Evolutionary conservation across 768 basidiomycete genomes (phyloP).

Genomic region (Suillus clintonianus): DNA sequence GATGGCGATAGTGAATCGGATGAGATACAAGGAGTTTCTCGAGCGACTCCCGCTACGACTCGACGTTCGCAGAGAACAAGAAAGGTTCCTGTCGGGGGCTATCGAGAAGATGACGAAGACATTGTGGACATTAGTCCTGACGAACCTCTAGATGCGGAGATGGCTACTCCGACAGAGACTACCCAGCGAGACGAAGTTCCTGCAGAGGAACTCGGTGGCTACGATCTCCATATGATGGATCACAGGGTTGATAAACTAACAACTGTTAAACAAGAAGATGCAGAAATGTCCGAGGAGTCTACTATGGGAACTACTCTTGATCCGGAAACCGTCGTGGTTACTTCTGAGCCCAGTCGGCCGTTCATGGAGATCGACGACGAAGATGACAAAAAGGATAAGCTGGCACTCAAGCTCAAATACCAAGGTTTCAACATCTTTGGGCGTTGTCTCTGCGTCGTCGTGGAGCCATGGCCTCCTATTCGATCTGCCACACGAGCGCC

Average conservation of each 20-base stretch:
- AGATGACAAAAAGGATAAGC: constrained; percentile 75
- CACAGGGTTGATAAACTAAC: not conserved
- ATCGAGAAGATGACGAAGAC: constrained; percentile 27
- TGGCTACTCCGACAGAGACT: constrained; percentile 10
- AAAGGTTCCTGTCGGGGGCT: constrained; percentile 25
- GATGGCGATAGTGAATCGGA: constrained; percentile 6
- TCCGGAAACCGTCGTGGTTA: not conserved
- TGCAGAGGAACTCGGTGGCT: not conserved
- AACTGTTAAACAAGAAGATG: not conserved
- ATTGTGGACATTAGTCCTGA: constrained; percentile 6
- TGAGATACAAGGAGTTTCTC: constrained; percentile 7
- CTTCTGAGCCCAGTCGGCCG: not conserved
- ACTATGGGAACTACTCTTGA: not conserved
- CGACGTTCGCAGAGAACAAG: constrained; percentile 36
- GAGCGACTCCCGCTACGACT: constrained; percentile 12
- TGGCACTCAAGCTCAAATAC: constrained; percentile 63
- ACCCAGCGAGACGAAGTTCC: not conserved
- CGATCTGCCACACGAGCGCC: constrained; percentile 36
- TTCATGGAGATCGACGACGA: constrained; percentile 47
- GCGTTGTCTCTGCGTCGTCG: constrained; percentile 76
- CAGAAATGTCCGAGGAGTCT: not conserved
- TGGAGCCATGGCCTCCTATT: constrained; percentile 76
- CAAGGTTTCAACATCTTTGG: constrained; percentile 71
- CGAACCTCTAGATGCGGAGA: constrained; percentile 14
- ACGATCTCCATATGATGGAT: constrained; percentile 3